Conservation (phyloP, 2,329 filamentous ascomycete genomes). For the Penicillium janthinellum region DNA sequence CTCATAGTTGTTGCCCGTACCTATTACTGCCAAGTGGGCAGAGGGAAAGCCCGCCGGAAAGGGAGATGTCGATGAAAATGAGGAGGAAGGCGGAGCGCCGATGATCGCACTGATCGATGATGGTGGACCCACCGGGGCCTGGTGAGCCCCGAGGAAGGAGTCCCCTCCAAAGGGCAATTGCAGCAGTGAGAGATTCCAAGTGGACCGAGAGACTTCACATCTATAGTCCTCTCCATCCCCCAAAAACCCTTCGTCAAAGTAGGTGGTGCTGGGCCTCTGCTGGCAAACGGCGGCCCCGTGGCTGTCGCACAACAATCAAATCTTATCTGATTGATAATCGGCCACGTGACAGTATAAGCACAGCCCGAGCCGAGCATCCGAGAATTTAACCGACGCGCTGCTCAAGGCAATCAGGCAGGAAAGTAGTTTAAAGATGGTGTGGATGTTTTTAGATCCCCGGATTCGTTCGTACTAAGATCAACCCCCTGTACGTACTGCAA, state of each 20-base stretch:
- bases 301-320: not conserved
- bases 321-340: constrained; percentile 21
- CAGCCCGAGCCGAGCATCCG: not conserved
- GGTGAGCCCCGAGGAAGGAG: constrained; percentile 7
- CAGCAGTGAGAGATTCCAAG: not conserved
- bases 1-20: constrained; percentile 21
- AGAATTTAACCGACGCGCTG: not conserved
- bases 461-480: too few relatives aligned
- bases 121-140: constrained; percentile 12
- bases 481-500: too few relatives aligned
- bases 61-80: not conserved
- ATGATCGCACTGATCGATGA: constrained; percentile 16
- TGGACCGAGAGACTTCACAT: not conserved
- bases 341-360: not conserved
- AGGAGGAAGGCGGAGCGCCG: constrained; percentile 15
- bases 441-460: too few relatives aligned
- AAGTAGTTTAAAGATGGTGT: too few relatives aligned
- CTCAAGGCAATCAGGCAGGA: too few relatives aligned
- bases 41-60: not conserved
- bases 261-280: too few relatives aligned
- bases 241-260: too few relatives aligned
- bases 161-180: too few relatives aligned
- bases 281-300: not conserved
- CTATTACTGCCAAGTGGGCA: not conserved
- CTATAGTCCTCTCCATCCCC: too few relatives aligned